phyloP scores from a whole-genome alignment of 2,329 filamentous ascomycete species.

The Pseudogymnoascus sp. region DNA sequence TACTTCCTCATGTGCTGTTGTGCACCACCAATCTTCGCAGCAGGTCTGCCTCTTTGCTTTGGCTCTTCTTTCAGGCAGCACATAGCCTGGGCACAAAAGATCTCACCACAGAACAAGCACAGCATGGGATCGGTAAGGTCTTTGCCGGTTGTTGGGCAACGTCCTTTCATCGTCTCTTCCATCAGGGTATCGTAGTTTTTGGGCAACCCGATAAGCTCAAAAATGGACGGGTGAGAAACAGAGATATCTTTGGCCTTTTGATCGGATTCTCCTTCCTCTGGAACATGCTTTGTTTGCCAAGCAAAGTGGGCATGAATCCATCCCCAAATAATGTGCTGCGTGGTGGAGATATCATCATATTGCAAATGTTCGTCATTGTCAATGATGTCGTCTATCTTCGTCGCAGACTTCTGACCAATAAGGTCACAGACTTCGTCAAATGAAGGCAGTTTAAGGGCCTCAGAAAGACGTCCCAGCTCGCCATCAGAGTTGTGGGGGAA shows the following conservation, averaged over 20 bases:
- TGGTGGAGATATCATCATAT: slow-evolving; percentile 24
- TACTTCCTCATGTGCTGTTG: slow-evolving; percentile 86
- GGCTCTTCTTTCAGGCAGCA: slow-evolving; percentile 69
- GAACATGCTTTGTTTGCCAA: not conserved
- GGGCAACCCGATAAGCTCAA: slow-evolving; percentile 86
- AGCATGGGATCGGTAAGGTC: slow-evolving; percentile 86
- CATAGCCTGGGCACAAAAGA: slow-evolving; percentile 89
- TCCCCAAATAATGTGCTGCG: slow-evolving; percentile 45
- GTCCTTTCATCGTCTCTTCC: slow-evolving; percentile 77
- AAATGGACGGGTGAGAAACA: slow-evolving; percentile 78
- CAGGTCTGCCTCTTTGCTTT: slow-evolving; percentile 34
- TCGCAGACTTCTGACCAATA: slow-evolving; percentile 26
- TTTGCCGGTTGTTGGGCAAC: slow-evolving; percentile 83
- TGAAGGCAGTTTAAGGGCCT: slow-evolving; percentile 65
- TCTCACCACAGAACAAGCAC: slow-evolving; percentile 92
- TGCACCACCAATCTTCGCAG: slow-evolving; percentile 64
- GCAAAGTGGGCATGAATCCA: slow-evolving; percentile 62
- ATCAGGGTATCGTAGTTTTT: slow-evolving; percentile 89
- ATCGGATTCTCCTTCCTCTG: not conserved
- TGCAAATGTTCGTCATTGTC: not conserved
- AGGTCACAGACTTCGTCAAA: slow-evolving; percentile 71
- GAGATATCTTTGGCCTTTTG: slow-evolving; percentile 24
- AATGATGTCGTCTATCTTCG: slow-evolving; percentile 4
- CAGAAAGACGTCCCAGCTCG: slow-evolving; percentile 76
- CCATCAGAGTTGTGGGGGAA: slow-evolving; percentile 57